Evolutionary conservation across 2,329 filamentous ascomycete genomes (phyloP).

Genomic region (Monilinia aucupariae): DNA sequence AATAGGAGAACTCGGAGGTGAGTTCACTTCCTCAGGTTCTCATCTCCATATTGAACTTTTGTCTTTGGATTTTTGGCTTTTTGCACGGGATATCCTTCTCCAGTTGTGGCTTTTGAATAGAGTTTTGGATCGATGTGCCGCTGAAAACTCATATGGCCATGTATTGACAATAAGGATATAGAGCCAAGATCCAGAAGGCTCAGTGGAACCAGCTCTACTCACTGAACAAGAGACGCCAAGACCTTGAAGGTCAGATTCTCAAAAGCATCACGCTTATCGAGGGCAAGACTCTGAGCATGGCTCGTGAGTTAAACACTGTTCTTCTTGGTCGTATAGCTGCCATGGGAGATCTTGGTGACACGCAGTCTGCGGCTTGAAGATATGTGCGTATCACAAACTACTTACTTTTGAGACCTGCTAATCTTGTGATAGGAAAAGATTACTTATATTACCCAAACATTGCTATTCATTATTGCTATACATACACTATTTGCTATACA

Average conservation of each 20-base stretch:
- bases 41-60: neutral
- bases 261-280: conserved; percentile 30
- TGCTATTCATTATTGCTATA: conserved; percentile 28
- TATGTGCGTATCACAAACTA: neutral
- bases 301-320: conserved; percentile 27
- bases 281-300: conserved; percentile 25
- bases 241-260: conserved; percentile 30
- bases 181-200: conserved; percentile 25
- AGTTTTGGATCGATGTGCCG: neutral
- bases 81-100: neutral
- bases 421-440: neutral
- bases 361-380: neutral
- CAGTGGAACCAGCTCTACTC: conserved; percentile 28
- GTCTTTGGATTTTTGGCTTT: neutral
- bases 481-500: conserved; percentile 23
- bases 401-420: neutral
- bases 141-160: neutral
- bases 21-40: conserved; percentile 14
- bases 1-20: conserved; percentile 29
- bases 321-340: conserved; percentile 29
- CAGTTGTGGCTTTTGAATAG: neutral
- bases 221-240: conserved; percentile 29
- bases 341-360: conserved; percentile 17
- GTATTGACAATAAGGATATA: conserved; percentile 12
- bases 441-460: conserved; percentile 5